Evolutionary conservation across 352 stramenopile species (phyloP).

Genomic region (Phytopythium sindhum): DNA sequence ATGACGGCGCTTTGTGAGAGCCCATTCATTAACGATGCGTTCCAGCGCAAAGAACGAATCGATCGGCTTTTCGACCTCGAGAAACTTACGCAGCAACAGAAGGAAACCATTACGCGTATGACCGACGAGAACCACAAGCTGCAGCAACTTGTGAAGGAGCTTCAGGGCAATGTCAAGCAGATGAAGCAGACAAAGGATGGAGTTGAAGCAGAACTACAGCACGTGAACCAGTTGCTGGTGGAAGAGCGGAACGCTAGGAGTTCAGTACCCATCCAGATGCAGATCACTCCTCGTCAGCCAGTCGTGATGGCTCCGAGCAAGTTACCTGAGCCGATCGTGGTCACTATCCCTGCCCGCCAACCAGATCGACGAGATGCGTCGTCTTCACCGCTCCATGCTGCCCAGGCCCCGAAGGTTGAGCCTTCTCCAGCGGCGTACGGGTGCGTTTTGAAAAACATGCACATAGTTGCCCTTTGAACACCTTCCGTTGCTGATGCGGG

Average conservation of each 20-base stretch:
- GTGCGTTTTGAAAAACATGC: constrained; percentile 11
- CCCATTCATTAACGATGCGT: constrained; percentile 92
- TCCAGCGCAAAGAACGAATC: constrained; percentile 82
- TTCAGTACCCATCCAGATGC: constrained; percentile 22
- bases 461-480: background rate
- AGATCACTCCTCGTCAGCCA: constrained; percentile 10
- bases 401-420: constrained; percentile 5
- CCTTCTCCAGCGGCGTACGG: constrained; percentile 7
- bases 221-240: constrained; percentile 56
- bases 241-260: constrained; percentile 60
- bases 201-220: constrained; percentile 58
- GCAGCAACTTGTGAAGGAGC: constrained; percentile 69
- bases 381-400: constrained; percentile 51
- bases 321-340: constrained; percentile 14
- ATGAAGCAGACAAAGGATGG: constrained; percentile 75
- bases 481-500: background rate
- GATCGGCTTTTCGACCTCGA: constrained; percentile 87
- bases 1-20: constrained; percentile 91
- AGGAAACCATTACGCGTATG: constrained; percentile 63
- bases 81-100: constrained; percentile 73
- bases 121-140: constrained; percentile 80
- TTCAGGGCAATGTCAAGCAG: constrained; percentile 82
- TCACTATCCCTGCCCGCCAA: constrained; percentile 9
- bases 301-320: constrained; percentile 4
- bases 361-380: constrained; percentile 57